Conservation (phyloP, 768 basidiomycete genomes). For the Pulveroboletus sp. region DNA sequence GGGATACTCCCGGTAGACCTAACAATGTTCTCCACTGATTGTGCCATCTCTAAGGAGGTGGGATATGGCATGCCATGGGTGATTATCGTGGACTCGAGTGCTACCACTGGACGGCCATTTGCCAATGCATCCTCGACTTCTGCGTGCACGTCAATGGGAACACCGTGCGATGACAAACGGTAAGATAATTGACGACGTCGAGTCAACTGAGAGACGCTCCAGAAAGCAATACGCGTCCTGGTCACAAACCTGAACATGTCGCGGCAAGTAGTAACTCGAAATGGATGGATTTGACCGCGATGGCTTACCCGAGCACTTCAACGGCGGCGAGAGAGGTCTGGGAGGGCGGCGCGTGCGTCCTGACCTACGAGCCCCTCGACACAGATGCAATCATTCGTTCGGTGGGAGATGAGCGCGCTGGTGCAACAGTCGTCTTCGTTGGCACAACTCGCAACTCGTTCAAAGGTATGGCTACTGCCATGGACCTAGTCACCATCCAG, state of each 20-base stretch:
- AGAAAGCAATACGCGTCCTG: not conserved
- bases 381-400: slow-evolving; percentile 55
- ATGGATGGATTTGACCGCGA: not conserved
- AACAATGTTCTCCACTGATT: slow-evolving; percentile 70
- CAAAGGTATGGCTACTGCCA: slow-evolving; percentile 49
- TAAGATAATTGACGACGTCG: slow-evolving; percentile 5
- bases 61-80: slow-evolving; percentile 92
- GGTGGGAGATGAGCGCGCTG: slow-evolving; percentile 62
- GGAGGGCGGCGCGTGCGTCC: slow-evolving; percentile 36
- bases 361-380: slow-evolving; percentile 62
- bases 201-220: slow-evolving; percentile 1
- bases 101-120: slow-evolving; percentile 68
- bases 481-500: slow-evolving; percentile 4
- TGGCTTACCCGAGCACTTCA: slow-evolving; percentile 27
- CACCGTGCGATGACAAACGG: slow-evolving; percentile 5
- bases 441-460: slow-evolving; percentile 87
- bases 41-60: slow-evolving; percentile 66
- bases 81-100: slow-evolving; percentile 88
- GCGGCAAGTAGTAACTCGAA: not conserved
- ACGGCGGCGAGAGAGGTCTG: slow-evolving; percentile 23
- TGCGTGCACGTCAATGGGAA: slow-evolving; percentile 67
- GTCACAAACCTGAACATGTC: slow-evolving; percentile 18
- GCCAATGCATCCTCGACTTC: slow-evolving; percentile 83
- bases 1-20: slow-evolving; percentile 76
- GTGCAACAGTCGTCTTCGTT: slow-evolving; percentile 74